A percentile compares a stretch with the other conserved stretches of the same genome.
These are phyloP conservation scores for Furcasterigmium furcatum DNA, from an alignment of 2,329 filamentous ascomycete genomes.

Conservation along the genomic window DNA sequence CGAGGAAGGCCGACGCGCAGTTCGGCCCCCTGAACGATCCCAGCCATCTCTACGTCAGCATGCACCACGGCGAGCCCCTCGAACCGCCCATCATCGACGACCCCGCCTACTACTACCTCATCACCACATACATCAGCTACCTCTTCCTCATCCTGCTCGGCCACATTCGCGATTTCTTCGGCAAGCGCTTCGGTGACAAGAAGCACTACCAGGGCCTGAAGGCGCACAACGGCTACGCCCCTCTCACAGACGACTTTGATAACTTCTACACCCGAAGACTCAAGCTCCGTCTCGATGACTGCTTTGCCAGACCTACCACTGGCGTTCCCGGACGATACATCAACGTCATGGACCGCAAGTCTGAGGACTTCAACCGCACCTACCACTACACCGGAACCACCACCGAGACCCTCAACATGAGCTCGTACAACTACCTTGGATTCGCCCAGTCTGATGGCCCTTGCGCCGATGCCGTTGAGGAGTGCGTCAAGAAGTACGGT, in stretches of 20 bases:
- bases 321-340: conserved; percentile 94
- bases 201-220: conserved; percentile 80
- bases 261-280: conserved; percentile 94
- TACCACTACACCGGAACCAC: conserved; percentile 87
- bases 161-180: conserved; percentile 95
- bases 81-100: conserved; percentile 87
- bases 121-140: conserved; percentile 98
- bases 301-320: conserved; percentile 87
- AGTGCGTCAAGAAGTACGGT: conserved; percentile 79
- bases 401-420: conserved; percentile 96
- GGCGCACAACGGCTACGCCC: conserved; percentile 83
- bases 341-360: conserved; percentile 85
- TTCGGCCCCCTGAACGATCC: conserved; percentile 82
- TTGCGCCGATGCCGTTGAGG: conserved; percentile 90
- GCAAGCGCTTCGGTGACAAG: conserved; percentile 86
- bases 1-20: conserved; percentile 79
- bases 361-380: conserved; percentile 85
- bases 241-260: conserved; percentile 96
- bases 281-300: conserved; percentile 94
- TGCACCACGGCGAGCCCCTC: conserved; percentile 77
- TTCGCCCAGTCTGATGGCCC: conserved; percentile 97
- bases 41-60: conserved; percentile 84
- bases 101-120: conserved; percentile 92
- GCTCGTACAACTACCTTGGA: conserved; percentile 98
- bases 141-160: conserved; percentile 93